Conservation (phyloP, 306 rosid genomes). For the Purshia tridentata region DNA sequence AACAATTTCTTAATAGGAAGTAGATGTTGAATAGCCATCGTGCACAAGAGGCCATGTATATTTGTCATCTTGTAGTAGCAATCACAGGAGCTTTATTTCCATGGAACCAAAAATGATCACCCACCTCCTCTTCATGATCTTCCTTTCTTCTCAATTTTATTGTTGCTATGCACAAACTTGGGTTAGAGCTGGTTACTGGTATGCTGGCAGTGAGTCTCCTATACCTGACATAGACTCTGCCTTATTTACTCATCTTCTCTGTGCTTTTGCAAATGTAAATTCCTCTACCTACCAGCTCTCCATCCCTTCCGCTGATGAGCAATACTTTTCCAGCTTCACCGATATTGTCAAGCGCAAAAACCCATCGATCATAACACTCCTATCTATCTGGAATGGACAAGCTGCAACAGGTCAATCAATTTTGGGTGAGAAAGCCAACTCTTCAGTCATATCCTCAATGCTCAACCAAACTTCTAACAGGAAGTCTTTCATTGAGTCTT, state of each 20-base stretch:
- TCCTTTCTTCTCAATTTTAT: neutral
- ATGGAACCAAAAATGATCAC: slow-evolving; percentile 14
- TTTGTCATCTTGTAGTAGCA: neutral
- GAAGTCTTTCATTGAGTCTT: slow-evolving; percentile 52
- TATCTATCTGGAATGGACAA: slow-evolving; percentile 36
- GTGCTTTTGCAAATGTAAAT: slow-evolving; percentile 40
- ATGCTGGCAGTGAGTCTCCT: slow-evolving; percentile 22
- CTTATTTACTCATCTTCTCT: slow-evolving; percentile 40
- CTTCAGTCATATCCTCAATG: slow-evolving; percentile 25
- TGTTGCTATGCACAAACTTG: slow-evolving; percentile 28
- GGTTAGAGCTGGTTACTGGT: slow-evolving; percentile 52
- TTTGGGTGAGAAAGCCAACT: slow-evolving; percentile 17
- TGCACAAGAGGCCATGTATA: neutral
- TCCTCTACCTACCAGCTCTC: slow-evolving; percentile 24
- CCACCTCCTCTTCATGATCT: neutral
- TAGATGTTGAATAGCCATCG: neutral
- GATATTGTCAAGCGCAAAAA: slow-evolving; percentile 28
- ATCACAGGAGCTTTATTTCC: neutral
- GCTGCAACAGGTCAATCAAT: neutral
- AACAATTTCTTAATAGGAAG: too few relatives aligned
- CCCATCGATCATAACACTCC: slow-evolving; percentile 41
- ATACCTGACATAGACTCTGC: slow-evolving; percentile 37
- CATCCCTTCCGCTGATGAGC: slow-evolving; percentile 27
- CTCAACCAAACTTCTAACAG: slow-evolving; percentile 21
- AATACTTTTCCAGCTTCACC: slow-evolving; percentile 36